Conservation (phyloP, 106 monocot species). For the Agapanthus africanus region DNA sequence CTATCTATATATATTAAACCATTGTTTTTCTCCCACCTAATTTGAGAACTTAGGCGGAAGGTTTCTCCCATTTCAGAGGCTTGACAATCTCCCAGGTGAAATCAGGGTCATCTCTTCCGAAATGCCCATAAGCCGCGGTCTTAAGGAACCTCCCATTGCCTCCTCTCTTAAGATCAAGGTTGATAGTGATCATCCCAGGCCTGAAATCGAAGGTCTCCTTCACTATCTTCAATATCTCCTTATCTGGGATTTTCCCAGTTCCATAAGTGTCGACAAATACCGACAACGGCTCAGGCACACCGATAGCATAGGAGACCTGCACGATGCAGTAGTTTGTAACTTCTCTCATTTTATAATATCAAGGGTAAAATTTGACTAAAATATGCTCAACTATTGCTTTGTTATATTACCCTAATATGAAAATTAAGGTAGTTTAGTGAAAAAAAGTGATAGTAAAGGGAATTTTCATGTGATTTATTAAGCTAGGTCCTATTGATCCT, state of each 20-base stretch:
- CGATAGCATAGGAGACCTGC: constrained; percentile 31
- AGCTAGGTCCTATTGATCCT: no score
- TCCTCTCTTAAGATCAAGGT: constrained; percentile 33
- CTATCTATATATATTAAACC: no score
- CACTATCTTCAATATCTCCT: constrained; percentile 34
- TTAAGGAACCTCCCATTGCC: constrained; percentile 29
- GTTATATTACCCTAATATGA: no score
- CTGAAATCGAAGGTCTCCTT: constrained; percentile 43
- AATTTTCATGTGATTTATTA: no score
- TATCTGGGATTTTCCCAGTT: constrained; percentile 33
- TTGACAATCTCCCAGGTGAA: constrained; percentile 41
- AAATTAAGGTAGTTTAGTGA: no score
- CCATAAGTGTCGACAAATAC: constrained; percentile 36
- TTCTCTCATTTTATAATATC: no score
- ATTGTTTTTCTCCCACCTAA: no score
- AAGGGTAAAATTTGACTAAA: no score
- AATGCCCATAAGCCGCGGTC: constrained; percentile 33
- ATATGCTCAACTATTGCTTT: no score
- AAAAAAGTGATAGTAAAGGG: no score
- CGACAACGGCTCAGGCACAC: constrained; percentile 32
- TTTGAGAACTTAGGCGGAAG: constrained; percentile 18
- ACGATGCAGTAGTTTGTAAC: no score
- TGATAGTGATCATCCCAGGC: constrained; percentile 39
- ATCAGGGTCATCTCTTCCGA: constrained; percentile 33
- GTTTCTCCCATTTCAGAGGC: constrained; percentile 34